Evolutionary conservation across 1,139 yeast species (phyloP), one percentile per base, ranked within the genome.

Genomic region (Zhuliangozyma blackwelliae): DNA sequence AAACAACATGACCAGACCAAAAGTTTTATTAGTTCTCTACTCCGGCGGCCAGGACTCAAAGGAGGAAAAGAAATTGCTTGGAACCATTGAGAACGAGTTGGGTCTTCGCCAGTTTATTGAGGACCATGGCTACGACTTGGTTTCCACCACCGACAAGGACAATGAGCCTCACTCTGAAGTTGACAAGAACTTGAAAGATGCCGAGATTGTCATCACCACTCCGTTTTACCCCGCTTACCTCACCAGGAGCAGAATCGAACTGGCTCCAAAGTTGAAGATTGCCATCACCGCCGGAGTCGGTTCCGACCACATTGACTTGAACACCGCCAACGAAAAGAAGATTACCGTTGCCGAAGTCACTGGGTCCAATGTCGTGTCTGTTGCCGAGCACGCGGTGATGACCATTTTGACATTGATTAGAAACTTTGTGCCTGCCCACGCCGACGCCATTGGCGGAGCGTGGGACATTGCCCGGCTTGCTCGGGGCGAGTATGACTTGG

Each of bases 201-300:
- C 90, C 5, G 94, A 85, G 49, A 66, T 85, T 38, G 75, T 85
- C 52, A 84, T 85, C 61, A 80, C 92, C 36, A 83, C 92, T 21
- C 95, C 95, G 4, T 85, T 85, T 71, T 87, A 75, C 65, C 95
- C 95, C 7, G 94, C 83, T 26, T 85, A 85, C 61, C 68, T 85
- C 54, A 77, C 82, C 37, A 67, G 68, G 41, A 82, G 78, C 50
- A 71, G 94, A 51, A 71, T 85, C 46, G 79, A 63, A 36, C 75
- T 77, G 55, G 92, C 94, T 34, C 80, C 81, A 55, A 83, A 84
- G 45, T 73, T 85, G 61, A 84, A 83, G 65, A 57, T 82, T 40
- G 72, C 83, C 46, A 68, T 84, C 50, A 85, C 92, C 36, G 94
- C 94, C 7, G 95, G 94, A 48, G 90, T 85, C 43, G 95, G 95